Percentiles rank a stretch among this genome's conserved stretches.
phyloP scores from a whole-genome alignment of 2,329 filamentous ascomycete genomes.

The Myriangium duriaei region DNA sequence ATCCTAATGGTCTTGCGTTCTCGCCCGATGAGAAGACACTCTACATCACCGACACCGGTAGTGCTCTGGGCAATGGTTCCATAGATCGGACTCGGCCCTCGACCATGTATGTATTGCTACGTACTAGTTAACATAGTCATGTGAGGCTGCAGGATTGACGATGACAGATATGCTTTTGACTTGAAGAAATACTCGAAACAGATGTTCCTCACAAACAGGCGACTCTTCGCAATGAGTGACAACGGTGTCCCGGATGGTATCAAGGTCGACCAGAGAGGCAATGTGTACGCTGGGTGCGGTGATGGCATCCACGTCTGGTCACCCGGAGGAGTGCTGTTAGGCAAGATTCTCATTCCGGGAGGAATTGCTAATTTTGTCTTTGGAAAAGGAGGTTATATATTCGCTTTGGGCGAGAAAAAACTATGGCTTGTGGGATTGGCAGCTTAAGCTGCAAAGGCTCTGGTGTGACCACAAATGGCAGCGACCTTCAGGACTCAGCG shows the following conservation, averaged over 20 bases:
- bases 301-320: conserved; percentile 46
- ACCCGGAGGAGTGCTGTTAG: conserved; percentile 36
- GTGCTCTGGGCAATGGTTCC: conserved; percentile 22
- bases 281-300: conserved; percentile 43
- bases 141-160: too few species aligned
- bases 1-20: conserved; percentile 47
- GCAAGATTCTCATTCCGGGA: conserved; percentile 43
- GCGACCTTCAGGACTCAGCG: too few species aligned
- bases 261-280: conserved; percentile 41
- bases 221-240: conserved; percentile 42
- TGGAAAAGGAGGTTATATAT: conserved; percentile 16
- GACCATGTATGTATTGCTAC: conserved; percentile 26
- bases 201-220: conserved; percentile 19
- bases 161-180: too few species aligned
- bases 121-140: too few species aligned
- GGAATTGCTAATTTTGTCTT: conserved; percentile 24
- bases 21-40: conserved; percentile 39
- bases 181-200: too few species aligned
- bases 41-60: conserved; percentile 48
- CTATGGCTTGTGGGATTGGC: conserved; percentile 12
- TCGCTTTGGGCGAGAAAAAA: conserved; percentile 14
- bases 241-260: conserved; percentile 47
- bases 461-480: conserved; percentile 12
- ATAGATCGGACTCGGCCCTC: conserved; percentile 24
- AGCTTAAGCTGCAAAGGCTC: conserved; percentile 13